Evolutionary conservation across 768 basidiomycete species (phyloP), one percentile per base, ranked within the genome.

Genomic region (Mycena alexandri): DNA sequence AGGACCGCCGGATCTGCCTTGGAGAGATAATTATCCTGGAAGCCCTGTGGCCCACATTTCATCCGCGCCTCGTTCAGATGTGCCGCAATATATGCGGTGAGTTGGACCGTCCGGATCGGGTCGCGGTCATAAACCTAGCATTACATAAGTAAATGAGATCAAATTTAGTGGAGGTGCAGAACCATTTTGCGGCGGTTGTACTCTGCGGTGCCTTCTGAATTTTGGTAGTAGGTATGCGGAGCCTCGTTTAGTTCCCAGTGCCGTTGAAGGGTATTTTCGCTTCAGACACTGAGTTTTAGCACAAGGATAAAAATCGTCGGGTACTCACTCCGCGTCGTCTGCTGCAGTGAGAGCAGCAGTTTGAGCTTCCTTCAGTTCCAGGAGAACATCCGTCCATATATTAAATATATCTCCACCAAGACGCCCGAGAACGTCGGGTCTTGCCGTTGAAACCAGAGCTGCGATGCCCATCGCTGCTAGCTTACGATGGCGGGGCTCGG

Each of bases 351-450:
- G 66, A 16, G 67, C 70, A 22, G 72, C 65, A 17, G 78, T 80
- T 70, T 83, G 80, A 10, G 88, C 88, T 77, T 96, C 95, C 73
- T 90, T 92, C 56, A 96, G 84, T 75, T 96, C 94, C 16, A 90
- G 92, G 59, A 96, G 89, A 7, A 96, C 95, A 68, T 96, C 95
- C 43, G 92, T 80, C 95, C 95, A 97, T 33, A 95, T 79, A 73
- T 93, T 92, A 77, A 93, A 93, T 25, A 94, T 87, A 71, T 96
- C 95, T 4, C 83, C 85, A 16, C 88, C 84, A 25, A 97, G 79
- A 21, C 92, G 86, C 34, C 86, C 82, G 12, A 97, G 86, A 13
- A 95, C 89, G 72, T 93, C 90, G 0, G 85, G 84, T 22, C 88
- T 86, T 14, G 88, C 93, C 0, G 93, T 94, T 0, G 93, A 87